Conservation (phyloP, 2,329 filamentous ascomycete genomes). For the Cadophora sp. region DNA sequence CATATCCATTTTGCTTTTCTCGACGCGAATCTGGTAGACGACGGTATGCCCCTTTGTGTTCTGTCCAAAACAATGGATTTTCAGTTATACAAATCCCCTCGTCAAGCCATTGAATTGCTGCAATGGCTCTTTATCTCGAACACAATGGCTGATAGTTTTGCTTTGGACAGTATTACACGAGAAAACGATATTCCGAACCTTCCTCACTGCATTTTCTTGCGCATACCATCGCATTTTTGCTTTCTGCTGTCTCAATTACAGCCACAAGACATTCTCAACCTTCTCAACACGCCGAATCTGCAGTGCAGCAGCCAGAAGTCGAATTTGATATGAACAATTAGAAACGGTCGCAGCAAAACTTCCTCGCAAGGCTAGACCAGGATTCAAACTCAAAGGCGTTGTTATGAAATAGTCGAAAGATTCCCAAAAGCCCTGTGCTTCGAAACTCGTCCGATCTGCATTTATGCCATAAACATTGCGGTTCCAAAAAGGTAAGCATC, state of each 20-base stretch:
- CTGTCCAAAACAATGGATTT: constrained; percentile 16
- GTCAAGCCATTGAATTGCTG: constrained; percentile 14
- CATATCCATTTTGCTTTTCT: constrained; percentile 29
- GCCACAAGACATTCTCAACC: constrained; percentile 18
- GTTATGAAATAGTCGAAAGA: neutral
- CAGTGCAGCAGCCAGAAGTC: constrained; percentile 15
- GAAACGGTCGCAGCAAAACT: constrained; percentile 18
- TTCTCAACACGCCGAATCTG: constrained; percentile 25
- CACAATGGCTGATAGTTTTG: constrained; percentile 25
- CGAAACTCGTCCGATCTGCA: constrained; percentile 28
- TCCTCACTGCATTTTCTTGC: neutral
- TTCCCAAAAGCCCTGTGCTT: constrained; percentile 16
- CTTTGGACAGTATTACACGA: constrained; percentile 22
- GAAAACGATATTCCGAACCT: constrained; percentile 20
- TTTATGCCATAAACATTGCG: constrained; percentile 31
- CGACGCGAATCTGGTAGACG: constrained; percentile 27
- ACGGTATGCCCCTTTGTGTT: constrained; percentile 27
- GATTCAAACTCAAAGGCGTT: neutral
- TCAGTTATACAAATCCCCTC: constrained; percentile 19
- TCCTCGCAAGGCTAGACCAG: constrained; percentile 13
- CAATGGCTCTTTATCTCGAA: constrained; percentile 18
- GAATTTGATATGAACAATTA: constrained; percentile 27
- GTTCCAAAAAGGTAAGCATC: constrained; percentile 29
- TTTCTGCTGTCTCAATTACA: constrained; percentile 25
- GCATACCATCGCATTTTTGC: constrained; percentile 9